phyloP scores from a whole-genome alignment of 1,139 yeast genomes.

The Magnusiomyces fungicola region DNA sequence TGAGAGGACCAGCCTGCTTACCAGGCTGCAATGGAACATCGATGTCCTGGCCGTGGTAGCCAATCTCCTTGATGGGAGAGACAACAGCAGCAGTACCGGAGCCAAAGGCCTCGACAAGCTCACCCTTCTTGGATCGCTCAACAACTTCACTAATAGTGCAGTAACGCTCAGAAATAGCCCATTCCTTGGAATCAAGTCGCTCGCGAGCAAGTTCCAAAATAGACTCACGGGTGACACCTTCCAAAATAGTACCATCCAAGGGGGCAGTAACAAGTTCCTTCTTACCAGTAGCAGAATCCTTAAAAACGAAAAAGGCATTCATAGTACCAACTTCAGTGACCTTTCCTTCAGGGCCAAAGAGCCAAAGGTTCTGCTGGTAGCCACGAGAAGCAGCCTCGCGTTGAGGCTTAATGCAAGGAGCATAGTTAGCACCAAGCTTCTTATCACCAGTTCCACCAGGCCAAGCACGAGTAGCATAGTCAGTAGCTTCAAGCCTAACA shows the following conservation, averaged over 20 bases:
- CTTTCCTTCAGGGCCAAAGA: constrained; percentile 82
- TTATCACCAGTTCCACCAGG: constrained; percentile 97
- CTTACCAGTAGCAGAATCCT: constrained; percentile 60
- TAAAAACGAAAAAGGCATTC: constrained; percentile 86
- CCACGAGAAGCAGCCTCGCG: constrained; percentile 81
- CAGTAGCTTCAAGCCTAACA: constrained; percentile 87
- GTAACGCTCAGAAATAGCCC: constrained; percentile 77
- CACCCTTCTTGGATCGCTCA: constrained; percentile 69
- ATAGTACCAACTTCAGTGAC: constrained; percentile 97
- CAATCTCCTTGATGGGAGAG: constrained; percentile 83
- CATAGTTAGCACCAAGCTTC: constrained; percentile 96
- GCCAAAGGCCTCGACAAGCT: constrained; percentile 90
- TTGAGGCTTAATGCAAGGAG: constrained; percentile 90
- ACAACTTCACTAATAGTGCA: constrained; percentile 74
- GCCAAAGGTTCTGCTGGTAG: constrained; percentile 92
- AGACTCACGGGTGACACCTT: constrained; percentile 95
- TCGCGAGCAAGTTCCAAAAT: constrained; percentile 67
- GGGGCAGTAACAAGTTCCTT: constrained; percentile 95
- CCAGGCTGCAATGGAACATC: constrained; percentile 73
- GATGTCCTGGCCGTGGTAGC: constrained; percentile 66
- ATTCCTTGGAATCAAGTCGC: constrained; percentile 61
- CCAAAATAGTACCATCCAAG: constrained; percentile 90
- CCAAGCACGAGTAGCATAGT: constrained; percentile 92
- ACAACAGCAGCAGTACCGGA: constrained; percentile 98
- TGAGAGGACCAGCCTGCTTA: constrained; percentile 69